Base-by-base conservation (phyloP, 495 filamentous ascomycete species). In the Lasiosphaeriaceae sp. region DNA sequence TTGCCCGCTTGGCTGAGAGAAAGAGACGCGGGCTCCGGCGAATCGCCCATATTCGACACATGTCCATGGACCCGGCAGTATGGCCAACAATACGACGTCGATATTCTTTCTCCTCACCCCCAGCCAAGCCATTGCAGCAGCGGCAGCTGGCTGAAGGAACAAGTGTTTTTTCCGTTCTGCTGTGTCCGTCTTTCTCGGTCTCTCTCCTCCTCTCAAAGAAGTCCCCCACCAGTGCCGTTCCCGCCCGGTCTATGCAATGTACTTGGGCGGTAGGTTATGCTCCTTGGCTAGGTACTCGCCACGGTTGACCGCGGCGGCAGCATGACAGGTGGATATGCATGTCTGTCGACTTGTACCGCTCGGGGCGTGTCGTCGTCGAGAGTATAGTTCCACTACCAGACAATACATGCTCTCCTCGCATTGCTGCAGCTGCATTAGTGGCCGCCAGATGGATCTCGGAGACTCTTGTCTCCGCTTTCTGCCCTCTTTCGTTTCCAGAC, bases 361-460 rank as follows among this genome's bases (percentile, higher is more conserved):
- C 34, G 45, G 56, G 58, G 53, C 50, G 21, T 34, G 47, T 54
- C 44, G 56, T 55, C 48, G 54, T 66, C 53, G 55, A 41, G 31
- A 53, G 56, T 44, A 62, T 50, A 50, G 56, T 53, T 50, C 44
- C 60, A 57, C 60, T 68, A 66, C 63, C 59, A 58, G 47, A 22
- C 63, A 54, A 60, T 67, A 70, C 67, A 62, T 60, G 57, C 37
- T 61, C 56, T 43, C 12, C 39, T 43, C 39, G 59, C 63, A 63
- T 63, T 47, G 54, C 54, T 63, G 61, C 61, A 64, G 66, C 59
- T 80, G 80, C 79, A 80, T 81, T 79, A 82, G 80, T 71, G 74
- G 78, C 77, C 74, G 74, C 67, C 69, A 70, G 69, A 71, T 59
- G 66, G 63, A 77, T 75, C 73, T 75, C 60, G 64, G 68, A 67